These are phyloP conservation scores for Chenopodium quinoa DNA, from an alignment of 148 eudicot genomes.

Conservation along the genomic window DNA sequence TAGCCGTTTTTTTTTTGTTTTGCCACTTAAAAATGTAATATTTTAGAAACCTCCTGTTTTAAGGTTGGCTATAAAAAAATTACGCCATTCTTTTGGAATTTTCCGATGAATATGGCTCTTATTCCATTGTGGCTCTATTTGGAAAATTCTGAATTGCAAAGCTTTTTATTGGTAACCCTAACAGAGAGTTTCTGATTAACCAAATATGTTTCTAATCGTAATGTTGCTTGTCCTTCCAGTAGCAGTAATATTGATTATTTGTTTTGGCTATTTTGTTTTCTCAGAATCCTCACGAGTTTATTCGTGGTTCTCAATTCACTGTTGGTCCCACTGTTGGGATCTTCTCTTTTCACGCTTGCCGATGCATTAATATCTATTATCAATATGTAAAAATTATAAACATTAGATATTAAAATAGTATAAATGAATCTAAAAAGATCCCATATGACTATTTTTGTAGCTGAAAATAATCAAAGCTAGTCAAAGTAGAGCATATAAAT, in stretches of 20 bases:
- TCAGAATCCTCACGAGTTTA: conserved; percentile 62
- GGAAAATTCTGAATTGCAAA: background rate
- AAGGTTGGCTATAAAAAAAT: background rate
- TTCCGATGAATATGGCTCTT: background rate
- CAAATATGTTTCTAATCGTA: background rate
- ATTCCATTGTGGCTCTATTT: background rate
- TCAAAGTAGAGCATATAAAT: no score
- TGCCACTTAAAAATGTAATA: background rate
- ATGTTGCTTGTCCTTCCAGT: background rate
- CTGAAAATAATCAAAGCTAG: no score
- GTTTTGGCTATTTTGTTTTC: conserved; percentile 2
- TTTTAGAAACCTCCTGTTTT: background rate
- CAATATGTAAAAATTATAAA: no score
- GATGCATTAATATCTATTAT: no score
- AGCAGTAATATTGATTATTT: background rate
- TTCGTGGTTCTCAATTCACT: conserved; percentile 57
- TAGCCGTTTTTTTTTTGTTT: background rate
- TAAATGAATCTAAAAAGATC: no score
- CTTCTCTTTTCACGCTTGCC: no score
- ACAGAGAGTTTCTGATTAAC: background rate
- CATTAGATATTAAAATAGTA: no score
- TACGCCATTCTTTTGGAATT: background rate
- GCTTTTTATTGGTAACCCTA: background rate
- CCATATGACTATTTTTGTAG: no score
- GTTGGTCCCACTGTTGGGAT: conserved; percentile 41